phyloP scores from a whole-genome alignment of 1,284 basidiomycete genomes.

The Ceratobasidium sp. region DNA sequence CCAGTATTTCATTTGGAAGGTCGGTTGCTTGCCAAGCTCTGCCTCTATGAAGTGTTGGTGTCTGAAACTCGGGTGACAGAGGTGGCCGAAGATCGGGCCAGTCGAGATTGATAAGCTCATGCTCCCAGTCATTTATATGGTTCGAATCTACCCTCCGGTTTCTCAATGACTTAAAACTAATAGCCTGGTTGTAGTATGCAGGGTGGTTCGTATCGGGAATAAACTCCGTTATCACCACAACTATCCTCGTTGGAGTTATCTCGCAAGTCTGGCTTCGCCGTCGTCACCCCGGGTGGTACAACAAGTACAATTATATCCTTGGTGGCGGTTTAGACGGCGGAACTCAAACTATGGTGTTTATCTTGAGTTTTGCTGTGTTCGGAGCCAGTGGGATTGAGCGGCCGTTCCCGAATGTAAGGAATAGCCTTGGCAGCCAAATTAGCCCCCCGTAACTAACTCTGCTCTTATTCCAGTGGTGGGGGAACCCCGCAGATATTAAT shows the following conservation, averaged over 20 bases:
- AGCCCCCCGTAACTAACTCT: not conserved
- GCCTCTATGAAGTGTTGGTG: not conserved
- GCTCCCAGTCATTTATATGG: conserved; percentile 69
- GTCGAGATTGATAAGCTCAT: conserved; percentile 64
- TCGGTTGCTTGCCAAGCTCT: not conserved
- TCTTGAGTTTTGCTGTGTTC: conserved; percentile 77
- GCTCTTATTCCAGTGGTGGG: conserved; percentile 62
- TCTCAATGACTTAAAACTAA: conserved; percentile 5
- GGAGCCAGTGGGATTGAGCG: conserved; percentile 68
- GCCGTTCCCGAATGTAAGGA: conserved; percentile 66
- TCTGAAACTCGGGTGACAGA: conserved; percentile 53
- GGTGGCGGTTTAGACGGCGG: conserved; percentile 78
- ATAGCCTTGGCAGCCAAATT: not conserved
- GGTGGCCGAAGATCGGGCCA: conserved; percentile 67
- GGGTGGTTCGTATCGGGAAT: conserved; percentile 66
- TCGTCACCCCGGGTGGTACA: conserved; percentile 70
- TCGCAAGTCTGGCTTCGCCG: conserved; percentile 72
- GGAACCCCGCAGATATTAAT: conserved; percentile 67
- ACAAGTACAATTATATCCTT: conserved; percentile 77
- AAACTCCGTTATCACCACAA: conserved; percentile 66
- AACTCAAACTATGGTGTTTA: conserved; percentile 75
- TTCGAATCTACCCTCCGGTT: conserved; percentile 50
- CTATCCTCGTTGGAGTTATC: conserved; percentile 67
- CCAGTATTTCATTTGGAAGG: conserved; percentile 64
- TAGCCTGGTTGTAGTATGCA: conserved; percentile 56